Conservation (phyloP, 495 filamentous ascomycete genomes). For the Pyrenula aspistea region DNA sequence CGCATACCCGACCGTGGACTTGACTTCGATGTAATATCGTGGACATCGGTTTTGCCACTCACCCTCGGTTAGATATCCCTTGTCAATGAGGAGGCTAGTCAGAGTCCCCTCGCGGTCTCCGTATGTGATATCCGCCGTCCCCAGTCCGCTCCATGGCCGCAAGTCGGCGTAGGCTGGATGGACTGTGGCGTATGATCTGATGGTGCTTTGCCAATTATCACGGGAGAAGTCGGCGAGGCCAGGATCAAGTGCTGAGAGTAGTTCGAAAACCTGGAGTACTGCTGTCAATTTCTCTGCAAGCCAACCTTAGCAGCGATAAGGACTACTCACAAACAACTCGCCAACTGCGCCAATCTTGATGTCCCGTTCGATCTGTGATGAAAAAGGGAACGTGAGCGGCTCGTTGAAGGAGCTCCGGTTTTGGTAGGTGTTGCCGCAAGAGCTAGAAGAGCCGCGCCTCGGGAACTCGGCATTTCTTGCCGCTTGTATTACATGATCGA, state of each 20-base stretch:
- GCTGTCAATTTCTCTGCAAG: background rate
- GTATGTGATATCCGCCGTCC: no score
- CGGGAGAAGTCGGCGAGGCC: constrained; percentile 13
- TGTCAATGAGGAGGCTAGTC: no score
- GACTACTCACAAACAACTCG: constrained; percentile 29
- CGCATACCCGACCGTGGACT: constrained; percentile 26
- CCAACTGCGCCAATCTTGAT: constrained; percentile 30
- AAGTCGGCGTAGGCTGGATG: constrained; percentile 26
- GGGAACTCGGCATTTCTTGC: constrained; percentile 16
- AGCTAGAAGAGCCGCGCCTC: constrained; percentile 4
- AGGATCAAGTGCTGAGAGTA: constrained; percentile 17
- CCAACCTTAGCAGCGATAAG: background rate
- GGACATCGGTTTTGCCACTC: no score
- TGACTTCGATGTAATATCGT: constrained; percentile 37
- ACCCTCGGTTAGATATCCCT: no score
- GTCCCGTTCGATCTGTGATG: constrained; percentile 18
- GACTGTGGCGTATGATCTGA: constrained; percentile 16
- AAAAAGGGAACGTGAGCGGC: background rate
- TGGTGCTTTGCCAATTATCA: constrained; percentile 32
- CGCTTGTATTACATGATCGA: constrained; percentile 14
- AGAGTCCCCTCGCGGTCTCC: no score
- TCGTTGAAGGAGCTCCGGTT: background rate
- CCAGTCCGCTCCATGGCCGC: constrained; percentile 22
- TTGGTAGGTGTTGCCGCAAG: constrained; percentile 2
- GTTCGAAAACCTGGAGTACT: constrained; percentile 25